Evolutionary conservation across 768 basidiomycete species (phyloP).

Genomic region (Amanita rimosa): DNA sequence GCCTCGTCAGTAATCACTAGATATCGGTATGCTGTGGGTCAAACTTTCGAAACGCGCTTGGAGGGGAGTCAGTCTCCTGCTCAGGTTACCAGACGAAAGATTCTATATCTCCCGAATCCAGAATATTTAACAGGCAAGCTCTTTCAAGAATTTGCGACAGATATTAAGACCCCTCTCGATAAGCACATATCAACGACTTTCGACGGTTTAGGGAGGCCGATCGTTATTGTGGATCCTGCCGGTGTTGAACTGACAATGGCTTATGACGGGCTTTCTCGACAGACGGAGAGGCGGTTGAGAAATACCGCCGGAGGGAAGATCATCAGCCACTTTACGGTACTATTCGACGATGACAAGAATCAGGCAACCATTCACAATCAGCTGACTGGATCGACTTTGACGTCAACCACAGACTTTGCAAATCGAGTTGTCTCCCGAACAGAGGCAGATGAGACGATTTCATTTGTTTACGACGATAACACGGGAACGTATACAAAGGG

Average conservation of each 20-base stretch:
- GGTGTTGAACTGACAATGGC: background rate
- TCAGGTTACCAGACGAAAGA: background rate
- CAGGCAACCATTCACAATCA: background rate
- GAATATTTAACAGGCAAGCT: background rate
- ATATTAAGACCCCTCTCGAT: background rate
- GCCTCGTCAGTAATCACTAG: background rate
- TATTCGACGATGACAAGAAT: background rate
- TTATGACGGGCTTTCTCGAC: background rate
- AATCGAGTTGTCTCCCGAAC: background rate
- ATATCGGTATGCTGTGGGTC: background rate
- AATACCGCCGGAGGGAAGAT: background rate
- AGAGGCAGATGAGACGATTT: background rate
- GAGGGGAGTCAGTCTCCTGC: background rate
- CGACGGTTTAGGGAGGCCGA: background rate
- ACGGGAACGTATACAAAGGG: background rate
- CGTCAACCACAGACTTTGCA: background rate
- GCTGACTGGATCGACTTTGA: background rate
- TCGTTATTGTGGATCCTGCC: background rate
- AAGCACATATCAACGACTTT: background rate
- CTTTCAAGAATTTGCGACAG: background rate
- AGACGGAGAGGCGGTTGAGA: background rate
- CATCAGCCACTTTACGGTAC: background rate
- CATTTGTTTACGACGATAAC: background rate
- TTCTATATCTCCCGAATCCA: background rate
- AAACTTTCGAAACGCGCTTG: background rate